These are phyloP conservation scores for Pinus albicaulis DNA, from an alignment of 75 land plant genomes.

Conservation along the genomic window DNA sequence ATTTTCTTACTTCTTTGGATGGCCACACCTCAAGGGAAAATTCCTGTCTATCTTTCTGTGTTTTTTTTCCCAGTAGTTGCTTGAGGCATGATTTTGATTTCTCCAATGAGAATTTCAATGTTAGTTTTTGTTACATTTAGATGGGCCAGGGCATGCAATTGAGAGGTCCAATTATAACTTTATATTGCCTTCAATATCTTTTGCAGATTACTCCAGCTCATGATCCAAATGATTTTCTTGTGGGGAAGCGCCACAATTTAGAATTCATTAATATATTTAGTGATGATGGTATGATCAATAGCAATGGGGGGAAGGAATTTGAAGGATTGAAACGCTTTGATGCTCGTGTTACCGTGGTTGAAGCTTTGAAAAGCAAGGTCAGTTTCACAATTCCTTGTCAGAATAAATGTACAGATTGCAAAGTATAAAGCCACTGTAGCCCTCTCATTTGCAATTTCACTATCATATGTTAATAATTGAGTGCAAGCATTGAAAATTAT, in stretches of 20 bases:
- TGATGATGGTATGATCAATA: constrained; percentile 90
- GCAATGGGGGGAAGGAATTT: constrained; percentile 78
- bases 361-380: constrained; percentile 78
- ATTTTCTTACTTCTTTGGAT: not conserved
- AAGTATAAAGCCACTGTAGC: not conserved
- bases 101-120: not conserved
- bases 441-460: too few relatives aligned
- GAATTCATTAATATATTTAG: constrained; percentile 90
- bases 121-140: not conserved
- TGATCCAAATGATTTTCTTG: constrained; percentile 97
- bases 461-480: not conserved
- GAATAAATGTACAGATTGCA: not conserved
- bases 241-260: constrained; percentile 87
- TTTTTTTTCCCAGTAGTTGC: not conserved
- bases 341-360: constrained; percentile 77
- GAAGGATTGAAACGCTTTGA: constrained; percentile 83
- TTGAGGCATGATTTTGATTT: not conserved
- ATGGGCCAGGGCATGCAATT: not conserved
- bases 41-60: not conserved
- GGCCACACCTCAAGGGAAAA: too few relatives aligned
- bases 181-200: not conserved
- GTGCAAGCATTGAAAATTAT: not conserved
- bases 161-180: not conserved
- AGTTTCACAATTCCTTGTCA: not conserved
- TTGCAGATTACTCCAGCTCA: constrained; percentile 98